Percentiles rank a stretch among this genome's conserved stretches.
Evolutionary conservation across 75 land plant species (phyloP).

Genomic region (Gnetum montanum): DNA sequence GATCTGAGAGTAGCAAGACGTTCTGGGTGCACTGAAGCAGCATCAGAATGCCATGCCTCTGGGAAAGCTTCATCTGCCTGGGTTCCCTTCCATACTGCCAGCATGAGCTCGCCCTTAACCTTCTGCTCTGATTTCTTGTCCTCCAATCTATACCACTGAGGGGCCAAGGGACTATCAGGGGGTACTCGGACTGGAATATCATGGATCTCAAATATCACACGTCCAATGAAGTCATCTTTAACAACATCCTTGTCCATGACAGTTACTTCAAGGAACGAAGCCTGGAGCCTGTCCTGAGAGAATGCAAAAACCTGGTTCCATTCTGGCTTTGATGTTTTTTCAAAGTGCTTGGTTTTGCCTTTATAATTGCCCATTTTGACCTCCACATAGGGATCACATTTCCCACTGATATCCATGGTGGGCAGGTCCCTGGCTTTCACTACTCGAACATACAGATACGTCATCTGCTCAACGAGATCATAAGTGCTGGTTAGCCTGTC

Average conservation of each 20-base stretch:
- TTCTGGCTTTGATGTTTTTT: constrained; percentile 44
- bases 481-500: constrained; percentile 41
- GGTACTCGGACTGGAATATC: constrained; percentile 61
- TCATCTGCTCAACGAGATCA: constrained; percentile 61
- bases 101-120: constrained; percentile 60
- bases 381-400: constrained; percentile 69
- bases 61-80: constrained; percentile 64
- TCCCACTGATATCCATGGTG: constrained; percentile 53
- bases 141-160: constrained; percentile 80
- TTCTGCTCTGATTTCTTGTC: constrained; percentile 25
- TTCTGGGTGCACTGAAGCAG: constrained; percentile 32
- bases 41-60: constrained; percentile 87
- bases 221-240: constrained; percentile 69
- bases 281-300: constrained; percentile 35
- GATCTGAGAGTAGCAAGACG: constrained; percentile 29
- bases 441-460: constrained; percentile 61
- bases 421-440: constrained; percentile 75
- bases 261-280: constrained; percentile 32
- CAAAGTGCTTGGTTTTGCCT: constrained; percentile 40
- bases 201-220: constrained; percentile 39
- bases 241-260: constrained; percentile 50
- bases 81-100: constrained; percentile 78
- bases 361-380: constrained; percentile 55
- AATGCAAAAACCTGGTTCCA: constrained; percentile 75
- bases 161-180: constrained; percentile 77